Conservation (phyloP, 2,329 filamentous ascomycete species). For the Cladosporium cucumerinum region DNA sequence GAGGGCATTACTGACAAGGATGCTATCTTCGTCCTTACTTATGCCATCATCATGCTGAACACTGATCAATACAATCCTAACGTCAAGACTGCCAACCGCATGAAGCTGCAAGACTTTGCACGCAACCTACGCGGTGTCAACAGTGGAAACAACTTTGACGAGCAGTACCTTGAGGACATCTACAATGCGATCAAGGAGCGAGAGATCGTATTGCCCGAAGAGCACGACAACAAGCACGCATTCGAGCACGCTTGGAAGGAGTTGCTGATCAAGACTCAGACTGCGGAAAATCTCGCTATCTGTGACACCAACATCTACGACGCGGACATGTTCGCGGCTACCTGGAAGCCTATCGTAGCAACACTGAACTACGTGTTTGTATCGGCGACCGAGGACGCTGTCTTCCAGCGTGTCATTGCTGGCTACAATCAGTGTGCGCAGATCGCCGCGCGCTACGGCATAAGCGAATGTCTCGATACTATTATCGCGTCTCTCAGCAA, state of each 20-base stretch:
- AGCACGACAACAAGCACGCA: constrained; percentile 93
- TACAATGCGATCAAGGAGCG: constrained; percentile 88
- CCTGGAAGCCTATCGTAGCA: constrained; percentile 91
- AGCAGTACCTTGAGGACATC: constrained; percentile 79
- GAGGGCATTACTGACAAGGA: constrained; percentile 80
- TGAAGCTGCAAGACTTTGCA: constrained; percentile 79
- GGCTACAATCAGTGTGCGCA: constrained; percentile 95
- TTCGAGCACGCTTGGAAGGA: constrained; percentile 99
- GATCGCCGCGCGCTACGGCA: constrained; percentile 79
- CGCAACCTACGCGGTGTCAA: constrained; percentile 91
- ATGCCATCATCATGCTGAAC: constrained; percentile 96
- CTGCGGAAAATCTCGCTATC: constrained; percentile 67
- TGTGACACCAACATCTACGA: constrained; percentile 94
- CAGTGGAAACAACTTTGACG: constrained; percentile 75
- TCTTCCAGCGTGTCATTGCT: constrained; percentile 88
- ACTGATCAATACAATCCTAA: constrained; percentile 97
- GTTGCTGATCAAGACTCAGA: constrained; percentile 77
- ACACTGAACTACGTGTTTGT: constrained; percentile 98
- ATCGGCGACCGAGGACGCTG: constrained; percentile 94
- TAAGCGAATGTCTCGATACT: constrained; percentile 84
- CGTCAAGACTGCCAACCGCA: constrained; percentile 71
- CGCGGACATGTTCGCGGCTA: constrained; percentile 94
- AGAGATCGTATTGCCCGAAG: constrained; percentile 94
- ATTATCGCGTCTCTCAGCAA: constrained; percentile 86
- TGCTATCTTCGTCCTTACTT: constrained; percentile 83